Percentiles rank a stretch among this genome's conserved stretches.
These are phyloP conservation scores for Crotalaria pallida DNA, from an alignment of 306 rosid species.

Conservation along the genomic window DNA sequence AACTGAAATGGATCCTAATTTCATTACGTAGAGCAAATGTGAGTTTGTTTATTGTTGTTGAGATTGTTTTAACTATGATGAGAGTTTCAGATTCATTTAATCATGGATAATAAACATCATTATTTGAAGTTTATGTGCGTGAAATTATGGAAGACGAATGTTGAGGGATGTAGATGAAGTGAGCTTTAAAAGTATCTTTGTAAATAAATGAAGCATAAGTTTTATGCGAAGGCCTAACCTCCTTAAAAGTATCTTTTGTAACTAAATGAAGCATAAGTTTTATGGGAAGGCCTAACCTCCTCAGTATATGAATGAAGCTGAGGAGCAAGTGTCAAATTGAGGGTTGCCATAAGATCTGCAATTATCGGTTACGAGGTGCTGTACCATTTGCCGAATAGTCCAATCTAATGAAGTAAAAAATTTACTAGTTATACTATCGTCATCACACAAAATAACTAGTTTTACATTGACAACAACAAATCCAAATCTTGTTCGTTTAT, in stretches of 20 bases:
- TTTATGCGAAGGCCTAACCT: background rate
- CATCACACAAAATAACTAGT: background rate
- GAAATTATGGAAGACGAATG: background rate
- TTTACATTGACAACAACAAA: conserved; percentile 5
- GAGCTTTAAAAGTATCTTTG: background rate
- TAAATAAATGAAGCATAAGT: background rate
- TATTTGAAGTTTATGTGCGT: background rate
- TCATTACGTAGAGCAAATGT: background rate
- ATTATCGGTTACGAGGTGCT: no score
- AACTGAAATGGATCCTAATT: background rate
- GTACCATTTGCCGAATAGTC: no score
- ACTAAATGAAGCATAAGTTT: background rate
- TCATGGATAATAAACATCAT: background rate
- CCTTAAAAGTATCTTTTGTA: no score
- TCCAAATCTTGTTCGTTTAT: background rate
- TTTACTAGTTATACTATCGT: background rate
- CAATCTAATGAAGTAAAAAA: no score
- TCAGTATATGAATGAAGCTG: background rate
- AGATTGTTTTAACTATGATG: background rate
- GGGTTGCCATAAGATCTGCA: no score
- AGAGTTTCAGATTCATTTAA: background rate
- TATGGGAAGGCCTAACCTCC: background rate
- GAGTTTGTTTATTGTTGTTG: background rate
- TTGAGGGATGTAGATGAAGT: background rate
- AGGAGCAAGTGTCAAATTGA: no score